Percentiles rank a stretch among this genome's conserved stretches.
phyloP scores from a whole-genome alignment of 2,329 filamentous ascomycete species.

The Trichoderma sp. region DNA sequence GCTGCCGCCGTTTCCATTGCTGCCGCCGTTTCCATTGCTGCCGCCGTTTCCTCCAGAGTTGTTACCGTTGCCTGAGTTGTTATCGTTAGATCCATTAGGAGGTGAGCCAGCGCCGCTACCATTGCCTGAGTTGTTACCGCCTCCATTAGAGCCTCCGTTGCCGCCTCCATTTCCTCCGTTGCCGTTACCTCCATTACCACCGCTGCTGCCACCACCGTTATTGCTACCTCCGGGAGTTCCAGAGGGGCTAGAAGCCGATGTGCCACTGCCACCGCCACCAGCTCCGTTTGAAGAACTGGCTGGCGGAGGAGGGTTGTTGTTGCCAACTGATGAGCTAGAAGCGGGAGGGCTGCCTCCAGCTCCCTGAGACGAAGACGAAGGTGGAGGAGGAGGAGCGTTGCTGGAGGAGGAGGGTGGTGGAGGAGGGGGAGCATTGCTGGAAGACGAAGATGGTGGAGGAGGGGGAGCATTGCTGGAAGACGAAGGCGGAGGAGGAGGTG shows the following conservation, averaged over 20 bases:
- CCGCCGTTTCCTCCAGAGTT: conserved; percentile 1
- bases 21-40: conserved; percentile 7
- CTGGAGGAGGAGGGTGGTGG: neutral
- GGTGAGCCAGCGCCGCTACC: neutral
- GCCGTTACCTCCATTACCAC: neutral
- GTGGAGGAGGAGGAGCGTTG: neutral
- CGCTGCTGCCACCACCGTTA: neutral
- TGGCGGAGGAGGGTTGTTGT: conserved; percentile 2
- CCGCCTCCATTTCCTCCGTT: neutral
- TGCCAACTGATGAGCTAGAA: neutral
- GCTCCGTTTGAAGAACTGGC: conserved; percentile 9
- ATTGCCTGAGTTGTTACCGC: neutral
- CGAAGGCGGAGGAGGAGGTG: neutral
- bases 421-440: neutral
- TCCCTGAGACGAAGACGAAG: neutral
- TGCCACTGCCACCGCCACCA: neutral
- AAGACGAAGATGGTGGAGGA: neutral
- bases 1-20: neutral
- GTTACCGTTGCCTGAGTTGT: neutral
- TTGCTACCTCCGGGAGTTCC: neutral
- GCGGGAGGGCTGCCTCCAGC: neutral
- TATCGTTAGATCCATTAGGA: neutral
- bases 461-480: neutral
- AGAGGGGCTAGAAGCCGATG: neutral
- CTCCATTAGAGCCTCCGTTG: neutral